Base-by-base conservation (phyloP, 768 basidiomycete genomes). In the Amanita muscaria region DNA sequence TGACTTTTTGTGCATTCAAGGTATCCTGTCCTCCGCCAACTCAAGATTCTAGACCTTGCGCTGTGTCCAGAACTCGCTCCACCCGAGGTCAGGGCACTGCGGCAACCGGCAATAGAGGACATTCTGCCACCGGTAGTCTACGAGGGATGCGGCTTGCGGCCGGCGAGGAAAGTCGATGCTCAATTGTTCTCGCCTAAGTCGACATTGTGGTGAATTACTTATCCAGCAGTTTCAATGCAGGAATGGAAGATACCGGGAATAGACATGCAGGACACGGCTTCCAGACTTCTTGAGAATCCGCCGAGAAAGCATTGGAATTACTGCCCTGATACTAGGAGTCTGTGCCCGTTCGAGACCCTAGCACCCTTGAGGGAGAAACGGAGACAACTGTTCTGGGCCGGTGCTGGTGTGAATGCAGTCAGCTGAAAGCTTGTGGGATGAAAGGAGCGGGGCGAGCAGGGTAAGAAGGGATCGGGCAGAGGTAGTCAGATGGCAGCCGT, bases 121-220 rank as follows among this genome's bases (percentile, higher is more conserved):
- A 50, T 79, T 2, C 58, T 67, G 31, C 59, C 68, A 1, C 64
- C 74, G 24, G 63, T 77, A 25, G 54, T 76, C 4, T 71, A 71
- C 27, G 69, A 73, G 47, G 74, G 76, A 3, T 69, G 68, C 43
- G 87, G 87, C 2, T 60, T 88, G 37, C 67, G 85, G 2, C 87
- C 86, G 1, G 73, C 61, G 1, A 64, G 87, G 44, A 77, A 74
- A 31, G 81, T 83, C 2, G 79, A 74, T 27, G 57, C 59, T 0
- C 73, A 72, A n/a, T 64, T 54, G 58, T 44, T 69, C 27, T 59
- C 30, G 8, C 32, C 61, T 4, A 21, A 24, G 12, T 40, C 50
- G 30, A 48, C 51, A 12, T 42, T 54, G 15, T 49, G 45, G n/a
- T 62, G 53, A 46, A 59, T 77, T 12, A 76, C 77, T 2, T 15